Conservation (phyloP, 2,329 filamentous ascomycete species). For the Pseudocercospora pini-densiflorae region DNA sequence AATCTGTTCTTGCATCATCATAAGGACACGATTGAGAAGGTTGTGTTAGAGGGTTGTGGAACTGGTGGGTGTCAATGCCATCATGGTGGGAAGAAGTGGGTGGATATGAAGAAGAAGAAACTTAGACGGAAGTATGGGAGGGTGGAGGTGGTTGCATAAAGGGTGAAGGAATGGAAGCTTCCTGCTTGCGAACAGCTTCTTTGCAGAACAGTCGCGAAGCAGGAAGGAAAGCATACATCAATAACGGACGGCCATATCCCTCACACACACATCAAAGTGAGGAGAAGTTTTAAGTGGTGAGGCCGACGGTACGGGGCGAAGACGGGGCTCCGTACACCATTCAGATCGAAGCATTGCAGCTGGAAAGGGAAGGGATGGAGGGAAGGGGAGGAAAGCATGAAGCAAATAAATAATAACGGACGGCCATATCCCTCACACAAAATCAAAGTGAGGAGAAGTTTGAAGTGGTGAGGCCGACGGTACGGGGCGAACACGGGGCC, state of each 20-base stretch:
- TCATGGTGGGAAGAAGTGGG: not conserved
- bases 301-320: not conserved
- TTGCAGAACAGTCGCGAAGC: not conserved
- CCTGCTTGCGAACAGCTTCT: not conserved
- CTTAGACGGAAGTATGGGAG: not conserved
- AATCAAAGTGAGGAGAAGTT: not conserved
- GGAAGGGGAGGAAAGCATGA: not conserved
- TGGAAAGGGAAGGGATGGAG: no score
- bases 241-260: not conserved
- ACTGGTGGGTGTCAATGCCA: not conserved
- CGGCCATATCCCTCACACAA: not conserved
- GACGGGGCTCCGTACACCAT: not conserved
- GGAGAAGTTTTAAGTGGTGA: not conserved
- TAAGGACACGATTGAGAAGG: not conserved
- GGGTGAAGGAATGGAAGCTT: not conserved
- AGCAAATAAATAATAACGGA: not conserved
- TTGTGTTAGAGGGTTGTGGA: not conserved
- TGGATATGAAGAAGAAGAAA: not conserved
- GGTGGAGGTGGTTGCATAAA: not conserved
- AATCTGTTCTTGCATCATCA: not conserved
- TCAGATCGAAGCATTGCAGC: no score
- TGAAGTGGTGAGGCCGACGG: not conserved
- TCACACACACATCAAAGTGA: not conserved
- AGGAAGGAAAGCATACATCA: not conserved
- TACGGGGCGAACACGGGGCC: not conserved